phyloP scores from a whole-genome alignment of 805 yeast genomes.

The Sporopachydermia lactativora region DNA sequence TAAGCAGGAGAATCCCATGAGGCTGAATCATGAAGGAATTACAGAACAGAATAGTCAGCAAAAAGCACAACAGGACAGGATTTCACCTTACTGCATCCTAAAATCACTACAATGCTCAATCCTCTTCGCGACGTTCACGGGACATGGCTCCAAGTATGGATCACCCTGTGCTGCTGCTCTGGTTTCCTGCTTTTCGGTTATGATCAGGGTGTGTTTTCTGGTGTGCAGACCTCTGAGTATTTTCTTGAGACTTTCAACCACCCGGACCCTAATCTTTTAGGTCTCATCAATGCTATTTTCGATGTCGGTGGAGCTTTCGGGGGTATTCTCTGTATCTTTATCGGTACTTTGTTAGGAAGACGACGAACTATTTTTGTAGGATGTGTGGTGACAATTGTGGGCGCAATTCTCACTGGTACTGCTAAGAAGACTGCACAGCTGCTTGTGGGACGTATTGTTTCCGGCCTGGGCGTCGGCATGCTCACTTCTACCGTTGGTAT shows the following conservation, averaged over 20 bases:
- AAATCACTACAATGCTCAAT: too few species aligned
- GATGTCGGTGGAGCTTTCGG: constrained; percentile 19
- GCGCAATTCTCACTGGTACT: constrained; percentile 14
- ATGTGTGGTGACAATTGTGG: constrained; percentile 8
- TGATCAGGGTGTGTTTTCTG: constrained; percentile 30
- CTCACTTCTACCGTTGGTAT: constrained; percentile 25
- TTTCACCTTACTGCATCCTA: too few species aligned
- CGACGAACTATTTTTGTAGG: constrained; percentile 13
- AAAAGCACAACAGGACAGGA: too few species aligned
- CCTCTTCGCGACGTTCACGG: neutral
- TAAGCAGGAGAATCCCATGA: too few species aligned
- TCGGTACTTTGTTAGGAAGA: constrained; percentile 8
- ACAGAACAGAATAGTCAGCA: too few species aligned
- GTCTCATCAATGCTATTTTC: constrained; percentile 21
- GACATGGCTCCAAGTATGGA: neutral
- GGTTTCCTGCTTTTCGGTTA: constrained; percentile 25
- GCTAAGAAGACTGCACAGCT: constrained; percentile 13
- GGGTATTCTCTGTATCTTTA: constrained; percentile 7
- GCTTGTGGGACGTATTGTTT: constrained; percentile 21
- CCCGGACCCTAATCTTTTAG: constrained; percentile 15
- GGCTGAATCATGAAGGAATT: too few species aligned
- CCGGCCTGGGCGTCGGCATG: constrained; percentile 24
- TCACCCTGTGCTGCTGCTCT: neutral
- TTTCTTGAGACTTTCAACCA: constrained; percentile 14
- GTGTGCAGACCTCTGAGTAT: constrained; percentile 20